phyloP scores from a whole-genome alignment of 495 filamentous ascomycete species.

The Xylaria cubensis region DNA sequence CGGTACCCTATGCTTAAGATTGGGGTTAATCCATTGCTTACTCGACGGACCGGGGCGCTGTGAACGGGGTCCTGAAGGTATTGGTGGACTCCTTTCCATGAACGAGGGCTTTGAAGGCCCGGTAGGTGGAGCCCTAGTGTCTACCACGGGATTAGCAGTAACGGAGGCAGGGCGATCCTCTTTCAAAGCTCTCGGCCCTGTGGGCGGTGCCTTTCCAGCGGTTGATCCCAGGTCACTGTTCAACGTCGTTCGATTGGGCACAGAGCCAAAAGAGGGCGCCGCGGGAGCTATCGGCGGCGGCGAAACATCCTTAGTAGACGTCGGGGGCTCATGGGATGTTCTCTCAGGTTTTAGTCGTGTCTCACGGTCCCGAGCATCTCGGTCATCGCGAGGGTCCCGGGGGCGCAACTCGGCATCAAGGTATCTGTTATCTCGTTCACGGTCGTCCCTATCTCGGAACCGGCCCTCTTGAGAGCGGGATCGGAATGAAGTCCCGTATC shows the following conservation, averaged over 20 bases:
- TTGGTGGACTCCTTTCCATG: conserved; percentile 57
- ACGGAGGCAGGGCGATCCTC: conserved; percentile 54
- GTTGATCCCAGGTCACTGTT: conserved; percentile 42
- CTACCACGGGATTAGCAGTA: conserved; percentile 37
- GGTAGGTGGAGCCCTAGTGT: conserved; percentile 48
- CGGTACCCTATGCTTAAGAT: conserved; percentile 51
- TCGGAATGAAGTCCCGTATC: conserved; percentile 58
- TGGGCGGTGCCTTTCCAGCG: conserved; percentile 56
- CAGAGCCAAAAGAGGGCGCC: conserved; percentile 81
- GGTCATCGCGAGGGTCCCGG: conserved; percentile 62
- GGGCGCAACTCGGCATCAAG: conserved; percentile 55
- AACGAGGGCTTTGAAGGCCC: conserved; percentile 58
- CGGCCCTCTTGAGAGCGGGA: conserved; percentile 75
- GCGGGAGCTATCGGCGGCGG: conserved; percentile 82
- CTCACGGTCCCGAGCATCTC: conserved; percentile 61
- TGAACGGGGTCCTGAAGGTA: conserved; percentile 60
- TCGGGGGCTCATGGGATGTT: conserved; percentile 50
- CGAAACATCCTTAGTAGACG: conserved; percentile 55
- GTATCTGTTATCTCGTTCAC: conserved; percentile 54
- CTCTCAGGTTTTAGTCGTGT: conserved; percentile 53
- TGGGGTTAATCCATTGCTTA: conserved; percentile 69
- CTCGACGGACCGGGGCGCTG: conserved; percentile 56
- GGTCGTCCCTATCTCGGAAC: conserved; percentile 57
- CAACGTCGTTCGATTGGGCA: conserved; percentile 52
- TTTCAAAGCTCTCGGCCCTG: conserved; percentile 56